These are phyloP conservation scores for Mikania micrantha DNA, from an alignment of 129 eudicot species.

Conservation along the genomic window DNA sequence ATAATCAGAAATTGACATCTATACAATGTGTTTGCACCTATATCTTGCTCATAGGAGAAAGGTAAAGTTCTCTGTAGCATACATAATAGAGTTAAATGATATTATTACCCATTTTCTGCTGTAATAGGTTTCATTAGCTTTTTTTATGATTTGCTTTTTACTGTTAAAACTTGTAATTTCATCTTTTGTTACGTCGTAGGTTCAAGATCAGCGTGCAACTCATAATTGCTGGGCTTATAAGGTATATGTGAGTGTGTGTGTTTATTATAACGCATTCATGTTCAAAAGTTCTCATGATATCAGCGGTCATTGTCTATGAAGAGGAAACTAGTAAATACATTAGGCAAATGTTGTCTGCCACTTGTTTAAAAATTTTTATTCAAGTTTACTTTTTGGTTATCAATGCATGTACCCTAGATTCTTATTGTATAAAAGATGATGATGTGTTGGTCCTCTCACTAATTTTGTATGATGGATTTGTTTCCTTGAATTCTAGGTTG, in stretches of 20 bases:
- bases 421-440: not conserved
- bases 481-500: conserved; percentile 45
- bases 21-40: not conserved
- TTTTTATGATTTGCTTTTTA: conserved; percentile 8
- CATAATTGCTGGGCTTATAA: conserved; percentile 97
- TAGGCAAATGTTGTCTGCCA: not conserved
- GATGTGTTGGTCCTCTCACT: not conserved
- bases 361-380: not conserved
- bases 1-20: not conserved
- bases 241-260: conserved; percentile 31
- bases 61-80: no score
- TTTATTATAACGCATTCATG: not conserved
- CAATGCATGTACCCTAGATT: not conserved
- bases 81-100: no score
- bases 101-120: not conserved
- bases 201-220: conserved; percentile 75
- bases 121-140: not conserved
- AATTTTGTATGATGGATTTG: not conserved
- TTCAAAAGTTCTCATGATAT: not conserved
- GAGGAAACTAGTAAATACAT: not conserved
- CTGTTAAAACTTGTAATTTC: conserved; percentile 13
- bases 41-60: not conserved
- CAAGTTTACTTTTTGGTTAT: not conserved
- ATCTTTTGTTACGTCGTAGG: conserved; percentile 32
- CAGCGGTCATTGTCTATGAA: not conserved